phyloP scores from a whole-genome alignment of 768 basidiomycete species.

The Russula sp. region DNA sequence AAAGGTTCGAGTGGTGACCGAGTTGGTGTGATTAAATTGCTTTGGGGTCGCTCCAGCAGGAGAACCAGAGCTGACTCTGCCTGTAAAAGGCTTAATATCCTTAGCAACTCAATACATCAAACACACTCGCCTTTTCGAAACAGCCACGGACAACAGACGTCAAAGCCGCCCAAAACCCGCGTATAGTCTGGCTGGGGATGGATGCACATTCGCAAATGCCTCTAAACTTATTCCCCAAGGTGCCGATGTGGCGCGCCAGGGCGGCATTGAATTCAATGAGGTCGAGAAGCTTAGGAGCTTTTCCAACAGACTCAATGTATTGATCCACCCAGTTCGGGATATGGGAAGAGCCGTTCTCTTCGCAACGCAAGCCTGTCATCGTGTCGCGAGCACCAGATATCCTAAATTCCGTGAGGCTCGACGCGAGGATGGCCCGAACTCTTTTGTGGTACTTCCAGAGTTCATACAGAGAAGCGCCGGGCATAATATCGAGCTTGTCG shows the following conservation, averaged over 20 bases:
- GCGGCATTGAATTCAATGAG: neutral
- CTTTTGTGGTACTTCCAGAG: conserved; percentile 16
- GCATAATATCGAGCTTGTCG: neutral
- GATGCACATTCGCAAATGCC: neutral
- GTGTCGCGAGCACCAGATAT: no score
- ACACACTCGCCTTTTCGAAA: neutral
- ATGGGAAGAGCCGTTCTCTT: neutral
- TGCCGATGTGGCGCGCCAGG: neutral
- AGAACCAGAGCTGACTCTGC: conserved; percentile 1
- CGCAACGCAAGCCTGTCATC: neutral
- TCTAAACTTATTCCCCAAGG: neutral
- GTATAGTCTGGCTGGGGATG: neutral
- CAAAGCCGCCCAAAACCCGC: conserved; percentile 6
- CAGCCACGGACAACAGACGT: neutral
- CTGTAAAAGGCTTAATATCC: neutral
- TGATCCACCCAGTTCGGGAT: neutral
- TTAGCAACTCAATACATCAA: no score
- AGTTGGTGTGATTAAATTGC: neutral
- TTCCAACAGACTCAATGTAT: neutral
- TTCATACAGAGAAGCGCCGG: conserved; percentile 1
- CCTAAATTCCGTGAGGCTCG: neutral
- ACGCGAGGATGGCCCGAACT: neutral
- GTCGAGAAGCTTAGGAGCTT: neutral
- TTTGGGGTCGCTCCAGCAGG: neutral
- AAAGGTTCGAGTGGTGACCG: neutral